These are phyloP conservation scores for Lactarius trivialis DNA, from an alignment of 768 basidiomycete species.

Conservation along the genomic window DNA sequence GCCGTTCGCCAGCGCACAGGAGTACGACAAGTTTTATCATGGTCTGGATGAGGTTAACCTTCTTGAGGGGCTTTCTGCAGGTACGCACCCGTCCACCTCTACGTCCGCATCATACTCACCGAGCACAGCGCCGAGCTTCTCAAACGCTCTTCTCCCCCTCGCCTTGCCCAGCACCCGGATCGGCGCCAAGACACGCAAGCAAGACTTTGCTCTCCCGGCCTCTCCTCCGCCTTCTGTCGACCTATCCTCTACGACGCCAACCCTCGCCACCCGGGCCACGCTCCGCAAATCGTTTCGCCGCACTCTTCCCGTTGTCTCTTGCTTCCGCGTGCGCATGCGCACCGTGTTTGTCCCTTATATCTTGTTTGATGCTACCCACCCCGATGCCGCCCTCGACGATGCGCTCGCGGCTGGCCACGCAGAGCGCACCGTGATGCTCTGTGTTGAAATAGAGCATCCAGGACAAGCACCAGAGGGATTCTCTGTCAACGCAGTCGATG, in stretches of 20 bases:
- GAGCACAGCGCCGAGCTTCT: conserved; percentile 41
- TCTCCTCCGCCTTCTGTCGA: conserved; percentile 39
- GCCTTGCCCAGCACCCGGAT: conserved; percentile 65
- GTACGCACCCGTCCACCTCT: conserved; percentile 31
- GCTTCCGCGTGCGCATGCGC: conserved; percentile 89
- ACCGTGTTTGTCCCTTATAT: conserved; percentile 88
- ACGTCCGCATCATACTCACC: not conserved
- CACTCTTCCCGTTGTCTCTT: conserved; percentile 69
- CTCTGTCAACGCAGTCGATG: conserved; percentile 66
- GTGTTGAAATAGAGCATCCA: conserved; percentile 83
- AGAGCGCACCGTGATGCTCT: conserved; percentile 83
- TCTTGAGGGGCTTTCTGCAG: conserved; percentile 58
- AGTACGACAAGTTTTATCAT: conserved; percentile 35
- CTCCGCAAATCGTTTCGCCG: conserved; percentile 83
- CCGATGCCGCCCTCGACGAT: conserved; percentile 34
- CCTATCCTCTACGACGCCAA: conserved; percentile 23
- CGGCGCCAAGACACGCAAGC: conserved; percentile 58
- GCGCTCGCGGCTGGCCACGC: conserved; percentile 61
- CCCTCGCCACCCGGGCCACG: conserved; percentile 44
- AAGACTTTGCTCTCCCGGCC: conserved; percentile 54
- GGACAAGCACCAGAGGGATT: conserved; percentile 63
- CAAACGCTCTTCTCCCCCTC: conserved; percentile 31
- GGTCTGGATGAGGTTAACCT: conserved; percentile 65
- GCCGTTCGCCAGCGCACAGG: conserved; percentile 28
- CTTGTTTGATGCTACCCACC: conserved; percentile 39